These are phyloP conservation scores for Neonothopanus nambi DNA, from an alignment of 1,284 basidiomycete genomes.

Conservation along the genomic window DNA sequence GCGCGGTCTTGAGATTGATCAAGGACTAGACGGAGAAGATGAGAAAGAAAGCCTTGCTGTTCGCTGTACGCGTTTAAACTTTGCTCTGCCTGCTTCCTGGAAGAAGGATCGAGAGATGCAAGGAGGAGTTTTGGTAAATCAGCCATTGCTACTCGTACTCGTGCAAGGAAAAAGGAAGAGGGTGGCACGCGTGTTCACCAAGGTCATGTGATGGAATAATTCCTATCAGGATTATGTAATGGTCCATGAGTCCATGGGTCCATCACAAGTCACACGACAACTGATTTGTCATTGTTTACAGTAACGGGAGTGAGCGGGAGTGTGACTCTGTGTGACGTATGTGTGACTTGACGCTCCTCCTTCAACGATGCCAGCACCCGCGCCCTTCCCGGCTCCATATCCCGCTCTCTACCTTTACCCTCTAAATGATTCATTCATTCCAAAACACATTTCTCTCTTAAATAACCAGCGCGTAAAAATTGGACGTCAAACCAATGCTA, in stretches of 20 bases:
- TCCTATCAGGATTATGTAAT: no score
- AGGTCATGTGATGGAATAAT: no score
- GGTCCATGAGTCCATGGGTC: no score
- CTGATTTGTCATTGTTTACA: no score
- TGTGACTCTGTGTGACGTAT: no score
- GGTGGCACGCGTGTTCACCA: not conserved
- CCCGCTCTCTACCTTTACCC: slow-evolving; percentile 92
- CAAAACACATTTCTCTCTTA: slow-evolving; percentile 91
- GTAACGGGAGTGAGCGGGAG: no score
- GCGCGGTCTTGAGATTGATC: slow-evolving; percentile 66
- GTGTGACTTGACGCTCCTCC: not conserved
- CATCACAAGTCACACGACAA: no score
- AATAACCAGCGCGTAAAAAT: slow-evolving; percentile 84
- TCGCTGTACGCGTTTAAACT: slow-evolving; percentile 64
- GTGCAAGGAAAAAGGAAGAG: not conserved
- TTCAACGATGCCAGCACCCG: slow-evolving; percentile 39
- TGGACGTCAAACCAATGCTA: slow-evolving; percentile 96
- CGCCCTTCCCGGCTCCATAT: slow-evolving; percentile 42
- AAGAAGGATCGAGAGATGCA: slow-evolving; percentile 72
- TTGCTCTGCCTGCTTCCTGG: slow-evolving; percentile 81
- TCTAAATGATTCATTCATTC: slow-evolving; percentile 93
- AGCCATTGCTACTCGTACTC: slow-evolving; percentile 55
- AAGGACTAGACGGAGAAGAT: slow-evolving; percentile 74
- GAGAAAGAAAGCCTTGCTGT: slow-evolving; percentile 78
- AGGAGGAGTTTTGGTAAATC: slow-evolving; percentile 67